A percentile compares a stretch with the other conserved stretches of the same genome.
Evolutionary conservation across 2,329 filamentous ascomycete genomes (phyloP).

Genomic region (Claviceps paspali): DNA sequence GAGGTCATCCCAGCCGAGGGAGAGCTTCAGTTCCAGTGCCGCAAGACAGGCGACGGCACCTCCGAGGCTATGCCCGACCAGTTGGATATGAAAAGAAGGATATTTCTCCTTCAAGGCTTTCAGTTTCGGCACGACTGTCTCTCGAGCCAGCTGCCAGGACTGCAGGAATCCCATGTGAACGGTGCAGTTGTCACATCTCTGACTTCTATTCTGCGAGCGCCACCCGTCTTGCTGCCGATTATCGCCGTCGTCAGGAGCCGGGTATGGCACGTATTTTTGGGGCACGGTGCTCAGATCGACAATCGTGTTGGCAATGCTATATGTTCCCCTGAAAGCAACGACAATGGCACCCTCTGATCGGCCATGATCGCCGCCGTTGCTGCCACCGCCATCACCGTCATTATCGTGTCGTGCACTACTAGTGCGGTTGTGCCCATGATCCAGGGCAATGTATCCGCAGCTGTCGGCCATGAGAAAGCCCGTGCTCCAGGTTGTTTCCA

Average conservation of each 20-base stretch:
- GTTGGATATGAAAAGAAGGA: slow-evolving; percentile 56
- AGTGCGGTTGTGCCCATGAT: slow-evolving; percentile 31
- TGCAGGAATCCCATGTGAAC: slow-evolving; percentile 82
- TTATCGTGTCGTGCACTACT: slow-evolving; percentile 8
- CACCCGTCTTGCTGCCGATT: slow-evolving; percentile 1
- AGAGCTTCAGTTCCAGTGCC: slow-evolving; percentile 58
- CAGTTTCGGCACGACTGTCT: slow-evolving; percentile 53
- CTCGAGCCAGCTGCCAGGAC: slow-evolving; percentile 66
- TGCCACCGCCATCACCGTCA: too few species aligned
- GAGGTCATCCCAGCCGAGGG: slow-evolving; percentile 59
- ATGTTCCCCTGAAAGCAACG: slow-evolving; percentile 85
- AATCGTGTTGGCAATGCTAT: slow-evolving; percentile 83
- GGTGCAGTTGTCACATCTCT: slow-evolving; percentile 69
- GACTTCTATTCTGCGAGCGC: slow-evolving; percentile 11
- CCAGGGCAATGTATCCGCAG: slow-evolving; percentile 87
- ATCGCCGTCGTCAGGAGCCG: slow-evolving; percentile 33
- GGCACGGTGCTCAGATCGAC: slow-evolving; percentile 79
- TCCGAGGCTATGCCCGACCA: slow-evolving; percentile 84
- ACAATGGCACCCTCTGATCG: slow-evolving; percentile 38
- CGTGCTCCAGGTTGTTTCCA: slow-evolving; percentile 81
- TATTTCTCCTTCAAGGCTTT: slow-evolving; percentile 41
- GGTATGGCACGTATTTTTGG: slow-evolving; percentile 83
- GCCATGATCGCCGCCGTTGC: neutral
- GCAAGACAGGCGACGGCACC: slow-evolving; percentile 84
- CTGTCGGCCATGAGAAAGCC: slow-evolving; percentile 76